phyloP scores from a whole-genome alignment of 2,329 filamentous ascomycete genomes.

The Amauroascus verrucosus region DNA sequence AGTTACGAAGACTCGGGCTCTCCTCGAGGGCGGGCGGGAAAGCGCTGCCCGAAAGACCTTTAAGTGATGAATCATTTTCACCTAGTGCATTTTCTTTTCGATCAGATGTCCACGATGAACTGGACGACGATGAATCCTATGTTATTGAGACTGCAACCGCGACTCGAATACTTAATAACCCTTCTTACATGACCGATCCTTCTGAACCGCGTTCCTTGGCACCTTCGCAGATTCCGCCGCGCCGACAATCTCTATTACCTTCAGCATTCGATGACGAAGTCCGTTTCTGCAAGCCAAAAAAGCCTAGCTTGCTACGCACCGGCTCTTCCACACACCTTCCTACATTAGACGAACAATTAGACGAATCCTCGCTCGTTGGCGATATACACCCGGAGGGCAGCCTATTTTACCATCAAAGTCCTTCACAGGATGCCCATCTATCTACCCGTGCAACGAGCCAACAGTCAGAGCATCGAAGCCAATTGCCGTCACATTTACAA shows the following conservation, averaged over 20 bases:
- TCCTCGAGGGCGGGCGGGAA: slow-evolving; percentile 52
- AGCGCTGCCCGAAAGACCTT: slow-evolving; percentile 60
- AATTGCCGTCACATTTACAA: slow-evolving; percentile 17
- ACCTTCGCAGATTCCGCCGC: slow-evolving; percentile 27
- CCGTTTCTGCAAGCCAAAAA: slow-evolving; percentile 14
- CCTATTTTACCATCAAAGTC: background rate
- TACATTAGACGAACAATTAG: slow-evolving; percentile 7
- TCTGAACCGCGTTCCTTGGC: slow-evolving; percentile 22
- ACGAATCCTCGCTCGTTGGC: background rate
- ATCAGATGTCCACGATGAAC: slow-evolving; percentile 8
- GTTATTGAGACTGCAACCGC: slow-evolving; percentile 46
- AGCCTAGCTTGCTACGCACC: slow-evolving; percentile 36
- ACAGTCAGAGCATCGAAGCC: slow-evolving; percentile 1
- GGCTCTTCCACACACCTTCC: slow-evolving; percentile 22
- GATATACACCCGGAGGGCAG: background rate
- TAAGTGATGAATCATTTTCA: slow-evolving; percentile 49
- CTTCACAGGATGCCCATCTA: slow-evolving; percentile 1
- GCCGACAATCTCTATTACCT: slow-evolving; percentile 32
- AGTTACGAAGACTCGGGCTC: slow-evolving; percentile 61
- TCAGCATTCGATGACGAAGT: slow-evolving; percentile 26
- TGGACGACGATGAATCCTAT: slow-evolving; percentile 28
- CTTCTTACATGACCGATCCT: slow-evolving; percentile 16
- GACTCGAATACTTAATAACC: slow-evolving; percentile 42
- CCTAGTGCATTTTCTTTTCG: slow-evolving; percentile 34
- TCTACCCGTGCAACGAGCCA: background rate